phyloP scores from a whole-genome alignment of 108 stramenopile species.

The Skeletonema menzelii region DNA sequence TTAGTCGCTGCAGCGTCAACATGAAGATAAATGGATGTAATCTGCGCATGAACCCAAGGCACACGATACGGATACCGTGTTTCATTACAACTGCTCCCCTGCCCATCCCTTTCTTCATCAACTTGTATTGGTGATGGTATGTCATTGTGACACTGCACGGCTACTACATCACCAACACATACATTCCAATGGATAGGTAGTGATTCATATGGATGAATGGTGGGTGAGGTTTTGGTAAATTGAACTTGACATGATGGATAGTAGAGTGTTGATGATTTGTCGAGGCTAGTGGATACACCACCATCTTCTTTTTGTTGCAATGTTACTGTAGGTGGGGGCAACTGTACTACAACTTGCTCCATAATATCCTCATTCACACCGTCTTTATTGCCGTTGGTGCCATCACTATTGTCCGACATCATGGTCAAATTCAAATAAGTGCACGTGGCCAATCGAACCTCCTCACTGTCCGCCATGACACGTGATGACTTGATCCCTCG shows the following conservation, averaged over 20 bases:
- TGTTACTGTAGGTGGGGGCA: background rate
- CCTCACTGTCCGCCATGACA: background rate
- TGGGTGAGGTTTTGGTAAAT: background rate
- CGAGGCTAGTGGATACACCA: background rate
- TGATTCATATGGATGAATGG: slow-evolving; percentile 6
- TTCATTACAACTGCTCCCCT: background rate
- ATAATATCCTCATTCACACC: too few relatives aligned
- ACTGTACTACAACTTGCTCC: background rate
- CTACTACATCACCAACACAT: slow-evolving; percentile 44
- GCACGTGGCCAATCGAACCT: background rate
- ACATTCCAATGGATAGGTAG: slow-evolving; percentile 15
- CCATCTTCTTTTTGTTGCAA: background rate
- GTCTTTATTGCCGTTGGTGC: background rate
- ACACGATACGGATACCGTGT: slow-evolving; percentile 39
- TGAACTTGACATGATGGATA: background rate
- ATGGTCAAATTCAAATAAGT: slow-evolving; percentile 6
- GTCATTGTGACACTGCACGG: slow-evolving; percentile 7
- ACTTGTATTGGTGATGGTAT: background rate
- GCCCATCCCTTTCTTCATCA: background rate
- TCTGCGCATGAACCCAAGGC: slow-evolving; percentile 30
- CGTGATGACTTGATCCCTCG: slow-evolving; percentile 13
- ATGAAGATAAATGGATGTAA: slow-evolving; percentile 22
- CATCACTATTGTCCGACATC: background rate
- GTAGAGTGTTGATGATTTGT: background rate
- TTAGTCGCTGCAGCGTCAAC: background rate